Evolutionary conservation across 1,139 yeast genomes (phyloP).

Genomic region (Blastobotrys persicus): DNA sequence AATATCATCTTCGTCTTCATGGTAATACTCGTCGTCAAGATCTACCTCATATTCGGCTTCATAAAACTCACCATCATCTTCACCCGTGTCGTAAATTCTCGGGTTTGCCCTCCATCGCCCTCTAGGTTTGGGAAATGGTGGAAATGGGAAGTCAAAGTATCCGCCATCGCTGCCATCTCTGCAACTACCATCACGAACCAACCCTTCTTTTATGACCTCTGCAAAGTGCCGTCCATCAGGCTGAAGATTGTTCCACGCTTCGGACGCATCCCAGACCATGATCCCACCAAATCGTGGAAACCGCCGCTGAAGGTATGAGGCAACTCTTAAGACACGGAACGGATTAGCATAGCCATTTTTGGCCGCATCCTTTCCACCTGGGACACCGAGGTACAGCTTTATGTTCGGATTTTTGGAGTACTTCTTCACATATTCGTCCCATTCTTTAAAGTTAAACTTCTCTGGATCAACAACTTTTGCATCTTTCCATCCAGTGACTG

Average conservation of each 20-base stretch:
- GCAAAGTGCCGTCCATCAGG: conserved; percentile 41
- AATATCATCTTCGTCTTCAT: conserved; percentile 1
- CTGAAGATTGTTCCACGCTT: conserved; percentile 54
- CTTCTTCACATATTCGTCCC: conserved; percentile 66
- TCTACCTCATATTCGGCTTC: conserved; percentile 1
- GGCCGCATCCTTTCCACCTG: conserved; percentile 66
- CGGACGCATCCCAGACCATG: conserved; percentile 90
- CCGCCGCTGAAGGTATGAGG: conserved; percentile 31
- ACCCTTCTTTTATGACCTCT: conserved; percentile 43
- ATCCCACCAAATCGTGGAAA: conserved; percentile 70
- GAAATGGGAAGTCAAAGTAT: not conserved
- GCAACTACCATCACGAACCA: not conserved
- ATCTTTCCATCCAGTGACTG: conserved; percentile 26
- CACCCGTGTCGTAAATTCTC: not conserved
- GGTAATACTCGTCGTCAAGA: conserved; percentile 1
- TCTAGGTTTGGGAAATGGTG: not conserved
- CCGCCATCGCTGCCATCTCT: not conserved
- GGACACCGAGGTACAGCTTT: conserved; percentile 65
- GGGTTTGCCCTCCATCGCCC: not conserved
- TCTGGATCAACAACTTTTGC: conserved; percentile 34
- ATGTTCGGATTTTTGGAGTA: conserved; percentile 62
- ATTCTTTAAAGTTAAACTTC: conserved; percentile 74
- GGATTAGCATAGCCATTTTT: conserved; percentile 59
- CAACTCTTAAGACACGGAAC: conserved; percentile 22
- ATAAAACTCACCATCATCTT: not conserved